Conservation (phyloP, 176 grass and related monocot genomes). For the Carex scoparia region DNA sequence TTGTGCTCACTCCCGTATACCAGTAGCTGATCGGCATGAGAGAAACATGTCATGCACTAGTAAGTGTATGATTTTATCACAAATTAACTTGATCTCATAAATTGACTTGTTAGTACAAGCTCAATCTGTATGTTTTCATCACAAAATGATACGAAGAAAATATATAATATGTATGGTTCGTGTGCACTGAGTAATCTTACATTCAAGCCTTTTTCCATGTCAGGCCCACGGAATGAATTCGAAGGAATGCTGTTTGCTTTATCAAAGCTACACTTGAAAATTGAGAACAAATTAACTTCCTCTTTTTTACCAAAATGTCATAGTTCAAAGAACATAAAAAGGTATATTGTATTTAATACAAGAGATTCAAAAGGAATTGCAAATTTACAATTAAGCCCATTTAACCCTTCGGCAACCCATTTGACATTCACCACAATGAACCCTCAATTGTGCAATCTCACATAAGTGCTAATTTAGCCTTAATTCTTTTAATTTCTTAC, state of each 20-base stretch:
- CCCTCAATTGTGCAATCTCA: not conserved
- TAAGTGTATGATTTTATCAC: too few species aligned
- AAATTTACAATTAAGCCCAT: not conserved
- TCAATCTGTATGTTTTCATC: not conserved
- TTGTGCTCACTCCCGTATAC: too few species aligned
- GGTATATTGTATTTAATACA: not conserved
- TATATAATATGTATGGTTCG: not conserved
- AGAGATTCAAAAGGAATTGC: not conserved
- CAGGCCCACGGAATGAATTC: slow-evolving; percentile 81
- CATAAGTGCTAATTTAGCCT: not conserved
- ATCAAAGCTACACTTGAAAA: slow-evolving; percentile 91
- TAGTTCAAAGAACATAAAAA: not conserved
- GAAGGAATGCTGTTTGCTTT: slow-evolving; percentile 91
- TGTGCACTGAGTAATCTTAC: not conserved
- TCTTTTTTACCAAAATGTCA: not conserved
- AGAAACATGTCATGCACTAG: too few species aligned
- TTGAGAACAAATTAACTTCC: not conserved
- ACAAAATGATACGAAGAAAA: not conserved
- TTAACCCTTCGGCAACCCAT: not conserved
- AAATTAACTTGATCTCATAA: not conserved
- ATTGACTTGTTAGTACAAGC: slow-evolving; percentile 4
- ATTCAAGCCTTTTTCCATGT: slow-evolving; percentile 93
- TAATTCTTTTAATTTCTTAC: slow-evolving; percentile 31
- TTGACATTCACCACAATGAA: not conserved
- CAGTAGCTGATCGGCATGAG: too few species aligned